phyloP scores from a whole-genome alignment of 2,329 filamentous ascomycete species.

The Aspergillus floridensis region DNA sequence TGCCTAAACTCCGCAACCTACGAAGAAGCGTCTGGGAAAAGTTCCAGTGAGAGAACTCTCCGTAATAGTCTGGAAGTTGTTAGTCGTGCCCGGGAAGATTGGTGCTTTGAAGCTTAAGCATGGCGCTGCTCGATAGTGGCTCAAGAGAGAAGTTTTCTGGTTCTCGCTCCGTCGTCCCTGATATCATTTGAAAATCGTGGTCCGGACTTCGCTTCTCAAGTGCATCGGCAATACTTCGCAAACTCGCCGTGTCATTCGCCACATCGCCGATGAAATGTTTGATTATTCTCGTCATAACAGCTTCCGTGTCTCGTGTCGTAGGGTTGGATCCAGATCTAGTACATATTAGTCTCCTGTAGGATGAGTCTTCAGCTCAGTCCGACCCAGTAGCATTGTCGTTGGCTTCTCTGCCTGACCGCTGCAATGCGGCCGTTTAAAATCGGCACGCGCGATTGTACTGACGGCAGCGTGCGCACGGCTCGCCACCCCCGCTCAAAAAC shows the following conservation, averaged over 20 bases:
- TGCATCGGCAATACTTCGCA: too few species aligned
- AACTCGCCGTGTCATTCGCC: too few species aligned
- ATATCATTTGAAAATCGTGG: neutral
- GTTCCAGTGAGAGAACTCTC: slow-evolving; percentile 39
- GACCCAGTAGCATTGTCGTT: too few species aligned
- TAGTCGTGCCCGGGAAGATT: too few species aligned
- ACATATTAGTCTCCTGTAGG: too few species aligned
- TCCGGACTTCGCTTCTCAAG: too few species aligned
- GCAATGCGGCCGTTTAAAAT: slow-evolving; percentile 32
- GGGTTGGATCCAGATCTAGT: neutral
- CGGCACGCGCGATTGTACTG: slow-evolving; percentile 47
- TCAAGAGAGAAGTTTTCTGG: neutral
- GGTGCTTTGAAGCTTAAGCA: too few species aligned
- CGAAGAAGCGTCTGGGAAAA: slow-evolving; percentile 35
- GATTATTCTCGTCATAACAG: neutral
- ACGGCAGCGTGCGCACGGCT: slow-evolving; percentile 40
- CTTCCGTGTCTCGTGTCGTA: neutral
- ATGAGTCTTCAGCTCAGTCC: too few species aligned
- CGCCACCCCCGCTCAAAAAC: neutral
- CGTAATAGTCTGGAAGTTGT: slow-evolving; percentile 31
- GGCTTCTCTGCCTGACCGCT: neutral
- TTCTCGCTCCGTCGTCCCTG: neutral
- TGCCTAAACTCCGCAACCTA: slow-evolving; percentile 26
- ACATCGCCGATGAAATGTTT: too few species aligned
- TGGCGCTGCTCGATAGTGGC: too few species aligned